Evolutionary conservation across 2,329 filamentous ascomycete species (phyloP), one percentile per base, ranked within the genome.

Genomic region (Beauveria australis): DNA sequence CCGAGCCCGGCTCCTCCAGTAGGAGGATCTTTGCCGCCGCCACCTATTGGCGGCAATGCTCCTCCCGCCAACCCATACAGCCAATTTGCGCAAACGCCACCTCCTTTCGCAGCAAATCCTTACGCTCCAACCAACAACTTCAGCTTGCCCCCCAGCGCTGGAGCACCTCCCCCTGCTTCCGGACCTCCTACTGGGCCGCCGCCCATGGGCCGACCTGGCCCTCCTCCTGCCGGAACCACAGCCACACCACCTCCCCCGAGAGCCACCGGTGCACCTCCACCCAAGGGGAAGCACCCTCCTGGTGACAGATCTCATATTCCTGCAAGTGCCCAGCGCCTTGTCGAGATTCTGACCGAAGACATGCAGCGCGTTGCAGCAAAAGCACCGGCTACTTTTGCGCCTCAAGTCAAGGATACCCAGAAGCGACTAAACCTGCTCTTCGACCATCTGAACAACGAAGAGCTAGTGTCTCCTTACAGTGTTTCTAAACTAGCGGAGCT

Each of bases 391-490:
- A 87, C 88, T 18, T 97, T 94, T 76, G 88, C 90, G 64, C 82
- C 87, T 16, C 92, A 97, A 72, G 92, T 99, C 22, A 89, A 91
- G 68, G 94, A 97, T 72, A 94, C 92, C 2, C 91, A 96, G 72
- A 96, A 96, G 76, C 87, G 94, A 30, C 81, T 99, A 62, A 90
- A 89, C 68, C 87, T 97, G 54, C 79, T 99, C n/a, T 97, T 97
- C 72, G 93, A 99, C 71, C 92, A 97, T 73, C 80, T 99, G 52
- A 99, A 97, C 81, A 97, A 97, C 66, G 89, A 92, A 70, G 92
- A 97, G 69, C 79, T 97, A 46, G 80, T 97, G 59, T 89, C 89
- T 76, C 84, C 89, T 1, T 87, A 89, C 68, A 97, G 89, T 0
- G 83, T 92, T 54, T 79, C 84, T 63, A 80, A 87, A 70, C 78